Base-by-base conservation (phyloP, 768 basidiomycete genomes). In the Mrakia gelida region DNA sequence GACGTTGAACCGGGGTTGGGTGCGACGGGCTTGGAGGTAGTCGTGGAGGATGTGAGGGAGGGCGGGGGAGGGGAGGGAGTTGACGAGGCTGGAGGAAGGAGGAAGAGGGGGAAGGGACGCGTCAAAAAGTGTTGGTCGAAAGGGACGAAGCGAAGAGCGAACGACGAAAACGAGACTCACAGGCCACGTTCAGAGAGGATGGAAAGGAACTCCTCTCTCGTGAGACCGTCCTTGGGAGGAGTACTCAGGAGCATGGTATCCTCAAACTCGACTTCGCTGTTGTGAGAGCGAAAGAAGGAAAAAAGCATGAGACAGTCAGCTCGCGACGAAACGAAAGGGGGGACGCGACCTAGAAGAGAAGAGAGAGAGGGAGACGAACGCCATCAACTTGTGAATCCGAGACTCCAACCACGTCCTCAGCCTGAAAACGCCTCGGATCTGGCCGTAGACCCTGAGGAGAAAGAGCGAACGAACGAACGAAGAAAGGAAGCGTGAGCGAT, bases 1-100 rank as follows among this genome's bases (percentile, higher is more conserved):
- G 34, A 23, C 30, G 61, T 23, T 8, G 73, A 73, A 73, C 21
- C 73, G 49, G 28, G 73, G 49, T 18, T 73, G 34, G 73, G 73
- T 59, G 6, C 73, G 54, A 6, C 73, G 54, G 32, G 73, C 73
- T 73, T 73, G 56, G 54, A 73, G 73, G 73, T 73, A 73, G 38
- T 59, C 61, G 61, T 73, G 56, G 13, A 73, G 73, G 61, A 73
- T 8, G 38, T 54, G 61, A 32, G 74, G 75, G 52, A 75, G 62
- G 16, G 62, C 43, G 41, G 43, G 16, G 43, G 62, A n/a, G 28
- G 75, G 63, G 45, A 68, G 62, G 54, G 61, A 41, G 49, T 73
- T 38, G 54, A 61, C 34, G 52, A 56, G 72, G 18, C 52, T 73
- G 43, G 65, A 5, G 21, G 34, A 34, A 21, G 34, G 65, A 65